Conservation (phyloP, 1,139 yeast genomes). For the Debaryomyces nepalensis region DNA sequence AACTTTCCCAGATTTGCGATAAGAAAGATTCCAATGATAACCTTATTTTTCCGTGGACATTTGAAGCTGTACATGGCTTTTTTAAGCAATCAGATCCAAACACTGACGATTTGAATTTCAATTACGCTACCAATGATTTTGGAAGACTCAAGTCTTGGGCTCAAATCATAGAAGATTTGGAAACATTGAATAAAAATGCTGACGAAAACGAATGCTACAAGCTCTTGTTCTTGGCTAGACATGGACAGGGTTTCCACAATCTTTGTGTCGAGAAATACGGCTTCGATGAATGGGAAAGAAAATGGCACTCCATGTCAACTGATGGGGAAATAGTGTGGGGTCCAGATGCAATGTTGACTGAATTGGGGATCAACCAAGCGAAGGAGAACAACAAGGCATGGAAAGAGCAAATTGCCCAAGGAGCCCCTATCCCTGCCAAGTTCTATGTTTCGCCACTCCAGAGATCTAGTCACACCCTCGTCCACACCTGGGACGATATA, state of each 20-base stretch:
- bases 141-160: conserved; percentile 55
- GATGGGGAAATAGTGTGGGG: conserved; percentile 65
- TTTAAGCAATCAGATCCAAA: conserved; percentile 54
- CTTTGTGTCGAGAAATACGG: conserved; percentile 63
- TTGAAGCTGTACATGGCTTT: conserved; percentile 55
- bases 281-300: conserved; percentile 57
- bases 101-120: conserved; percentile 55
- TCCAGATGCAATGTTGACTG: conserved; percentile 71
- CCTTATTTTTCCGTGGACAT: conserved; percentile 42
- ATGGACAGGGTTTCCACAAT: conserved; percentile 82
- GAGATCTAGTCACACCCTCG: conserved; percentile 63
- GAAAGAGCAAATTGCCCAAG: conserved; percentile 48
- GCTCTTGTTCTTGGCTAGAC: conserved; percentile 67
- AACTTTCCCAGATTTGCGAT: conserved; percentile 13
- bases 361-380: conserved; percentile 55
- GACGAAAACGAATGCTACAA: conserved; percentile 52
- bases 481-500: conserved; percentile 56
- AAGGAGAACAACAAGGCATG: conserved; percentile 51
- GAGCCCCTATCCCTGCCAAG: conserved; percentile 59
- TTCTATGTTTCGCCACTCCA: conserved; percentile 71
- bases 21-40: conserved; percentile 25
- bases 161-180: conserved; percentile 39
- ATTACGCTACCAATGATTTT: conserved; percentile 53
- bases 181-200: conserved; percentile 41
- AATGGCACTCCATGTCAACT: conserved; percentile 58